phyloP scores from a whole-genome alignment of 768 basidiomycete genomes.

The Fomitopsis serialis region DNA sequence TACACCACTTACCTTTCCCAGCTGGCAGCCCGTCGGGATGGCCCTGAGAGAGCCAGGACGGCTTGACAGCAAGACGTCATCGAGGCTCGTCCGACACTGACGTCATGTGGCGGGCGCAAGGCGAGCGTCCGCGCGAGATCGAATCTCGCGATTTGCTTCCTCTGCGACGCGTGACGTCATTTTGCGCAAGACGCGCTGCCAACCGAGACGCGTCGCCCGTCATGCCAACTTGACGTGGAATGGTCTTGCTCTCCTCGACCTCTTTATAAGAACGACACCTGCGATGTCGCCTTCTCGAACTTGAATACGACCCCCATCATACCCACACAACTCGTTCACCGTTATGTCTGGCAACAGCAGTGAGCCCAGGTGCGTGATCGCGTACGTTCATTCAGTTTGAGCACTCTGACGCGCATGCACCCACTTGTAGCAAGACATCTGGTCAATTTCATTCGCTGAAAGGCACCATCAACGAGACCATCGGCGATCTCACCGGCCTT shows the following conservation, averaged over 20 bases:
- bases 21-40: too few species aligned
- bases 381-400: not conserved
- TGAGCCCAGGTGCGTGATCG: slow-evolving; percentile 19
- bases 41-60: too few species aligned
- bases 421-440: slow-evolving; percentile 26
- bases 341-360: not conserved
- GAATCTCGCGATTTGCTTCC: not conserved
- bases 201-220: too few species aligned
- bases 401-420: not conserved
- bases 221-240: not conserved
- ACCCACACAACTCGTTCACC: slow-evolving; percentile 1
- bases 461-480: slow-evolving; percentile 29
- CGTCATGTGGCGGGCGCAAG: too few species aligned
- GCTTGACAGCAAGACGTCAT: too few species aligned
- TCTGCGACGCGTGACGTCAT: not conserved
- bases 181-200: too few species aligned
- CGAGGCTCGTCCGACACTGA: too few species aligned
- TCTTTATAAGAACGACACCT: not conserved
- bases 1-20: too few species aligned
- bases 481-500: slow-evolving; percentile 39
- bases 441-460: slow-evolving; percentile 35
- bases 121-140: not conserved
- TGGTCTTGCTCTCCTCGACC: too few species aligned
- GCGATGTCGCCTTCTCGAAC: too few species aligned
- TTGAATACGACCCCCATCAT: too few species aligned